Conservation (phyloP, 1,139 yeast genomes). For the Pichia sp. region DNA sequence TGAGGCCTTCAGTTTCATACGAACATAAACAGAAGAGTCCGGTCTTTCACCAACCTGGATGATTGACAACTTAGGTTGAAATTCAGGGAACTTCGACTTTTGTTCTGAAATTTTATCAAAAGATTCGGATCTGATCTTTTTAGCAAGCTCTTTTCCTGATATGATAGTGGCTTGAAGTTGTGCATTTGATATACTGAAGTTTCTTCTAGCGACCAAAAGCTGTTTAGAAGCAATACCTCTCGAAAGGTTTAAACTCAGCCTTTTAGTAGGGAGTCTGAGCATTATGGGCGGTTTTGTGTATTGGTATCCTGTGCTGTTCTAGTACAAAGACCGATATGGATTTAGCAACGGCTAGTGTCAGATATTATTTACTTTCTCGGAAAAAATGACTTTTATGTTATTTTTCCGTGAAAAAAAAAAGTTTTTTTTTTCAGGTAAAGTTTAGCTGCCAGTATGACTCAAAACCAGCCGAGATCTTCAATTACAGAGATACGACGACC, state of each 20-base stretch:
- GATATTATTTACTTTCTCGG: background rate
- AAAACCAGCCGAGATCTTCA: background rate
- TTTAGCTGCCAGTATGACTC: background rate
- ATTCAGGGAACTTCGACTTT: constrained; percentile 53
- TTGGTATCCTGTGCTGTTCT: too few relatives aligned
- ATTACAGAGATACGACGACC: too few relatives aligned
- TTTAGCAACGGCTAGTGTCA: too few relatives aligned
- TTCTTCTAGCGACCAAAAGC: constrained; percentile 1
- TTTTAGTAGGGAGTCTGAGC: constrained; percentile 18
- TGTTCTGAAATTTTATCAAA: constrained; percentile 47
- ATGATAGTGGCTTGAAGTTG: constrained; percentile 27
- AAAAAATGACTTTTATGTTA: background rate
- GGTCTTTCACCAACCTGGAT: constrained; percentile 88
- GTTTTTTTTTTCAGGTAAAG: background rate
- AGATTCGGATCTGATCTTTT: constrained; percentile 26
- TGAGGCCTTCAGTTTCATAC: constrained; percentile 93
- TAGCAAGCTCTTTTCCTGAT: constrained; percentile 31
- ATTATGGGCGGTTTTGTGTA: constrained; percentile 4
- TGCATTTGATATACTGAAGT: constrained; percentile 19
- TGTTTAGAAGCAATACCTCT: constrained; percentile 4
- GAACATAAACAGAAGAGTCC: constrained; percentile 91
- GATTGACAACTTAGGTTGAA: constrained; percentile 75
- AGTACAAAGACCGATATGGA: too few relatives aligned
- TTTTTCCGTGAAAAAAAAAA: background rate
- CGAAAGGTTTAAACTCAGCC: constrained; percentile 6